Conservation (phyloP, 306 rosid genomes). For the Malus orientalis region DNA sequence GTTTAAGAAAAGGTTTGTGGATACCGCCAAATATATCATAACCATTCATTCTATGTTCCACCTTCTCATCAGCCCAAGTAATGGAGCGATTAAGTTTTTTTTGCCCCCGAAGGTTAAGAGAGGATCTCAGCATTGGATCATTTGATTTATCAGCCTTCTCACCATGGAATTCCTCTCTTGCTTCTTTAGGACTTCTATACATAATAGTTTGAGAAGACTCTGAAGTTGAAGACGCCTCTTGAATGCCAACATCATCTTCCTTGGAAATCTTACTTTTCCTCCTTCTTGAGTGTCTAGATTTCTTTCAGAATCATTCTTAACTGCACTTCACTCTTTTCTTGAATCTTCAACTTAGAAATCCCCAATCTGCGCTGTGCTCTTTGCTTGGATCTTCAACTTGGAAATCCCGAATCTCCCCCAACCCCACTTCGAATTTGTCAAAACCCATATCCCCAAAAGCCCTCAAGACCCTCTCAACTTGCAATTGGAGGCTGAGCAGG, state of each 20-base stretch:
- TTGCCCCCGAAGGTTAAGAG: constrained; percentile 47
- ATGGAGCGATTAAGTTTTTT: constrained; percentile 61
- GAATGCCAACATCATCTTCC: constrained; percentile 18
- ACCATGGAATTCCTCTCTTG: constrained; percentile 20
- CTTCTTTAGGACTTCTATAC: constrained; percentile 15
- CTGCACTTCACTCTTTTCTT: constrained; percentile 47
- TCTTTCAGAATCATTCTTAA: constrained; percentile 20
- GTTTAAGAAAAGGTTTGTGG: no score
- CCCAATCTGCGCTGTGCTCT: constrained; percentile 31
- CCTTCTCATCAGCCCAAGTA: constrained; percentile 83
- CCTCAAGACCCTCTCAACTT: constrained; percentile 33
- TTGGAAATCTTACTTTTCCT: constrained; percentile 20
- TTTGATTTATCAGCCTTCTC: constrained; percentile 31
- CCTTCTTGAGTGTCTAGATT: constrained; percentile 21
- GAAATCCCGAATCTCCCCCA: constrained; percentile 46
- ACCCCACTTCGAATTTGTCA: constrained; percentile 26
- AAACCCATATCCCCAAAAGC: constrained; percentile 35
- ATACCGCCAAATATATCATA: background rate
- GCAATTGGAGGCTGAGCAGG: no score
- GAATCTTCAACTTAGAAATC: constrained; percentile 53
- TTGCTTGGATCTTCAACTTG: constrained; percentile 61
- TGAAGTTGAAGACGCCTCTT: constrained; percentile 44
- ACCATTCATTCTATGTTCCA: constrained; percentile 19
- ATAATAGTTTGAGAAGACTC: constrained; percentile 15
- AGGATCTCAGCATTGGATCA: constrained; percentile 36